These are phyloP conservation scores for Vachellia collinsii DNA, from an alignment of 306 rosid genomes.

Conservation along the genomic window DNA sequence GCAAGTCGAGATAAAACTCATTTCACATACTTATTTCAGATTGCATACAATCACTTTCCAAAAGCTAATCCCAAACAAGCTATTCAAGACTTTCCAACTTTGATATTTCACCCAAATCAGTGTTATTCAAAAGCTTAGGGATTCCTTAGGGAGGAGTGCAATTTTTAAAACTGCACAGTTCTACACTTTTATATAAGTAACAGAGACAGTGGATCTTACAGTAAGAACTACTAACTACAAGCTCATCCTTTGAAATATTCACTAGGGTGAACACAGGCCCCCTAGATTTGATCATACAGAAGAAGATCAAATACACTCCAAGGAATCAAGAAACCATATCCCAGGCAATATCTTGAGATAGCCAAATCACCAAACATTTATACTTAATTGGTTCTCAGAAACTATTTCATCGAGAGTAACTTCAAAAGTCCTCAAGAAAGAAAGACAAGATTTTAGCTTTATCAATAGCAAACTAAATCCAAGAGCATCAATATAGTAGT, in stretches of 20 bases:
- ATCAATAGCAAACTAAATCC: conserved; percentile 15
- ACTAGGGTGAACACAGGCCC: not conserved
- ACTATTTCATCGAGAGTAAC: not conserved
- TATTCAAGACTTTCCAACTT: too few species aligned
- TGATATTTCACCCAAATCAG: conserved; percentile 2
- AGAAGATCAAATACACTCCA: not conserved
- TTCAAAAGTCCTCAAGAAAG: not conserved
- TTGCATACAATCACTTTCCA: too few species aligned
- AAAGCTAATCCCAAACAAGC: too few species aligned
- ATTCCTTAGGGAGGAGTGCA: conserved; percentile 6
- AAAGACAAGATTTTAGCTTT: not conserved
- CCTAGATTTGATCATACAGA: conserved; percentile 25
- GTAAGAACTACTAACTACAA: conserved; percentile 21
- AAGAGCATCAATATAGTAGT: not conserved
- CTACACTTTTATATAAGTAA: not conserved
- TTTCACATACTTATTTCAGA: too few species aligned
- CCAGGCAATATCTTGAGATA: conserved; percentile 17
- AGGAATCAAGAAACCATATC: conserved; percentile 3
- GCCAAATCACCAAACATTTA: conserved; percentile 21
- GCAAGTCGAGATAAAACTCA: too few species aligned
- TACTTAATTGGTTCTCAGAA: not conserved
- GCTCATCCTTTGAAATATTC: not conserved
- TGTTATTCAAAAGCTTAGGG: conserved; percentile 14
- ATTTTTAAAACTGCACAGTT: not conserved
- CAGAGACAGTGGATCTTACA: conserved; percentile 18